These are phyloP conservation scores for Trypanosoma vivax DNA, from an alignment of 208 protist genomes.

Conservation along the genomic window DNA sequence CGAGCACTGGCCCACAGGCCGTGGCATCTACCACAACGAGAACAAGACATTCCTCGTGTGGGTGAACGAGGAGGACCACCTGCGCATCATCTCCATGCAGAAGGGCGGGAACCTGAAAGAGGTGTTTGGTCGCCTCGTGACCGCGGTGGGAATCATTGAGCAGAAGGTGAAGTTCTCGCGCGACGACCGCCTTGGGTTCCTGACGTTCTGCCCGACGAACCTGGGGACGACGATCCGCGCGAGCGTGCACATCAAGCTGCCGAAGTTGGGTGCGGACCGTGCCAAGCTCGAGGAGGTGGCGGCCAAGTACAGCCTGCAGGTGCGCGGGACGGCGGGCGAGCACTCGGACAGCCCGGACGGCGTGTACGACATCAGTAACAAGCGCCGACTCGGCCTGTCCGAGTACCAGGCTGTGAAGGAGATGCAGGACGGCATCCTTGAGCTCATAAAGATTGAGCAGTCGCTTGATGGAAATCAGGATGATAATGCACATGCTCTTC, in stretches of 20 bases:
- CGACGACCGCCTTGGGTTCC: conserved; percentile 32
- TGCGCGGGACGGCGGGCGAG: conserved; percentile 35
- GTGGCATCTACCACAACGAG: conserved; percentile 62
- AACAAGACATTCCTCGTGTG: conserved; percentile 52
- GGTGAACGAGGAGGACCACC: conserved; percentile 62
- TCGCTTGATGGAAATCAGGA: not conserved
- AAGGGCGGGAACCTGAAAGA: conserved; percentile 45
- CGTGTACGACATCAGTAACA: conserved; percentile 51
- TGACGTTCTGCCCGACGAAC: conserved; percentile 51
- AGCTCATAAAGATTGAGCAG: conserved; percentile 45
- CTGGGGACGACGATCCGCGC: conserved; percentile 41
- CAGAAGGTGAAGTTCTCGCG: conserved; percentile 31
- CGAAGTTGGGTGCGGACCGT: conserved; percentile 25
- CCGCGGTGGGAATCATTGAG: conserved; percentile 22
- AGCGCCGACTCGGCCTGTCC: conserved; percentile 35
- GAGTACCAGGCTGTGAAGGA: conserved; percentile 37
- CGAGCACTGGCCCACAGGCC: conserved; percentile 45
- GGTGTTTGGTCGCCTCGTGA: conserved; percentile 37
- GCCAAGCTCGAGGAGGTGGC: conserved; percentile 37
- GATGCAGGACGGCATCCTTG: conserved; percentile 44
- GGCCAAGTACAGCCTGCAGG: conserved; percentile 34
- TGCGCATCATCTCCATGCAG: conserved; percentile 58
- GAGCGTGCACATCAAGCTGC: conserved; percentile 39
- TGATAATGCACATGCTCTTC: not conserved
- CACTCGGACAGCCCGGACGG: conserved; percentile 36